A percentile compares a stretch with the other conserved stretches of the same genome.
Evolutionary conservation across 2,329 filamentous ascomycete genomes (phyloP).

Genomic region (Xylaria hypoxylon): DNA sequence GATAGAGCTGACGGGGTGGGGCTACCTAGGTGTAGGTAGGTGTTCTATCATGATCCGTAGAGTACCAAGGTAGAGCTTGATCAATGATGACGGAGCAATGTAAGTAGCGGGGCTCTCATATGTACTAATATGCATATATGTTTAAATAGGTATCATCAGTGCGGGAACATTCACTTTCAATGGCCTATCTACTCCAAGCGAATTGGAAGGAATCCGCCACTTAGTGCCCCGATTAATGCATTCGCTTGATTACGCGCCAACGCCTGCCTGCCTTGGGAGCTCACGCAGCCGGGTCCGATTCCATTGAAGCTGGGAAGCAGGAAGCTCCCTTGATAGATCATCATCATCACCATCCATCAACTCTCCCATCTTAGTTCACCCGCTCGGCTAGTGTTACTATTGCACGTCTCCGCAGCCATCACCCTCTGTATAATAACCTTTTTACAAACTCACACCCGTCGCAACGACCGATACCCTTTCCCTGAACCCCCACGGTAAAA

Average conservation of each 20-base stretch:
- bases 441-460: neutral
- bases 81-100: conserved; percentile 24
- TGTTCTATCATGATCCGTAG: no score
- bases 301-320: conserved; percentile 28
- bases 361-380: conserved; percentile 10
- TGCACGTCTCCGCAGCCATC: conserved; percentile 4
- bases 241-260: conserved; percentile 51
- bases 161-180: neutral
- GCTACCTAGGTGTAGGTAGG: no score
- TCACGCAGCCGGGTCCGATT: conserved; percentile 28
- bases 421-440: neutral
- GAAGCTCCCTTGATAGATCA: conserved; percentile 36
- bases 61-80: neutral
- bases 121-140: neutral
- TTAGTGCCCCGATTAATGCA: conserved; percentile 40
- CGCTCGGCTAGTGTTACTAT: neutral
- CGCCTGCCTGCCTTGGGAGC: conserved; percentile 45
- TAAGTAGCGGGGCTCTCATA: conserved; percentile 15
- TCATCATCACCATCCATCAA: conserved; percentile 36
- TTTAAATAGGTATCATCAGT: neutral
- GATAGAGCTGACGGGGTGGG: neutral
- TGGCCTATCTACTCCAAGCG: neutral
- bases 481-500: neutral
- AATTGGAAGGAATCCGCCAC: neutral
- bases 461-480: neutral